A percentile compares a stretch with the other conserved stretches of the same genome.
phyloP scores from a whole-genome alignment of 148 eudicot species.

The Vaccinium macrocarpon region DNA sequence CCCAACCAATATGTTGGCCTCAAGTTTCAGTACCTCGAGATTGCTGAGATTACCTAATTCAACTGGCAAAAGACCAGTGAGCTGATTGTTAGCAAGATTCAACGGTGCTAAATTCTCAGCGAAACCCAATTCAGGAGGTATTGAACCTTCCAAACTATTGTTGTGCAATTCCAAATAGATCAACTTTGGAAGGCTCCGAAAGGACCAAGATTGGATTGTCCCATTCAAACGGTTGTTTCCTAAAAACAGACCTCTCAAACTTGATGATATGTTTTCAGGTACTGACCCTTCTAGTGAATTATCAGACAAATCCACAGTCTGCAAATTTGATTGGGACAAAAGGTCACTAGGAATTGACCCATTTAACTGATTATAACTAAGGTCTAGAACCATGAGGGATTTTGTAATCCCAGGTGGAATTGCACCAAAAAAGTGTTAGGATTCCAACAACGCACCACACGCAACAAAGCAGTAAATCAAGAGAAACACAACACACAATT shows the following conservation, averaged over 20 bases:
- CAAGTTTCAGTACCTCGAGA: constrained; percentile 59
- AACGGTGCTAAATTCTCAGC: constrained; percentile 47
- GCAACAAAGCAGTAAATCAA: no score
- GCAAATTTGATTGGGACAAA: no score
- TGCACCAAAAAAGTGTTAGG: no score
- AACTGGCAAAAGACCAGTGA: constrained; percentile 48
- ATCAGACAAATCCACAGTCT: no score
- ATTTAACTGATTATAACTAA: constrained; percentile 58
- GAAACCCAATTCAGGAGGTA: constrained; percentile 52
- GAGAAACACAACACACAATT: no score
- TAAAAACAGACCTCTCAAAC: constrained; percentile 53
- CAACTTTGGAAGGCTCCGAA: constrained; percentile 35
- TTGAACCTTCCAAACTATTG: constrained; percentile 49
- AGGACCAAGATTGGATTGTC: constrained; percentile 33
- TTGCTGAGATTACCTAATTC: constrained; percentile 40
- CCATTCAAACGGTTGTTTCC: constrained; percentile 55
- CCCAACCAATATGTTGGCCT: constrained; percentile 48
- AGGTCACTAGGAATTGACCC: constrained; percentile 47
- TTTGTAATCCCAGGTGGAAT: constrained; percentile 59
- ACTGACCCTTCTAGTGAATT: no score
- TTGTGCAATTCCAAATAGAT: constrained; percentile 60
- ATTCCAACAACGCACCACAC: no score
- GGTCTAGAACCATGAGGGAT: constrained; percentile 43
- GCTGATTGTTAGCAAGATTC: constrained; percentile 49
- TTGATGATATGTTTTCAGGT: neutral